Conservation (phyloP, 1,284 basidiomycete genomes). For the Sporisorium graminicola region DNA sequence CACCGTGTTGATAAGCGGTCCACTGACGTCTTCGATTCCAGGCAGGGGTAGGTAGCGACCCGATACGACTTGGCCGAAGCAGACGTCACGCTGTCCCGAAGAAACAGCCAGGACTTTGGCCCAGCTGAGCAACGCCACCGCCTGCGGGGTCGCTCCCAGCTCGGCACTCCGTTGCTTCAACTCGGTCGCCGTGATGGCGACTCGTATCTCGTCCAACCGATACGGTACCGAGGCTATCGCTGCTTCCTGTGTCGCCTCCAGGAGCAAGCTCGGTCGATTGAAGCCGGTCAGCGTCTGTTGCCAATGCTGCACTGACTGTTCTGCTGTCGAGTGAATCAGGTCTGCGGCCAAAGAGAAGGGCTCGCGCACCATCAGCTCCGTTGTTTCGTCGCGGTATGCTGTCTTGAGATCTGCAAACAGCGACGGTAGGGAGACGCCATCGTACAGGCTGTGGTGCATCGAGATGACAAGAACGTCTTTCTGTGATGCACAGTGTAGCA, state of each 20-base stretch:
- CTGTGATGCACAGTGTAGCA: conserved; percentile 7
- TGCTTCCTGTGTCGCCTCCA: too few relatives aligned
- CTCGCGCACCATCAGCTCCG: background rate
- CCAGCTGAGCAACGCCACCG: conserved; percentile 15
- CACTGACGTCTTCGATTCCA: conserved; percentile 25
- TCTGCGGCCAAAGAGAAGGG: conserved; percentile 8
- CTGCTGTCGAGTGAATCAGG: conserved; percentile 3
- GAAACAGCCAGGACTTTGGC: conserved; percentile 14
- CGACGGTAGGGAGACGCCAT: conserved; percentile 20
- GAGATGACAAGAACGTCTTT: conserved; percentile 11
- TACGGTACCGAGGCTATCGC: background rate
- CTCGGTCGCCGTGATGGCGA: background rate
- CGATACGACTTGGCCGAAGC: conserved; percentile 24
- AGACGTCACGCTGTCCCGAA: conserved; percentile 22
- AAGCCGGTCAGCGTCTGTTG: conserved; percentile 1
- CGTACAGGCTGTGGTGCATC: conserved; percentile 30
- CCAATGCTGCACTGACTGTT: conserved; percentile 11
- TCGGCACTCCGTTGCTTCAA: conserved; percentile 10
- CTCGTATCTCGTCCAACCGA: conserved; percentile 4
- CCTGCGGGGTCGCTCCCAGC: conserved; percentile 13
- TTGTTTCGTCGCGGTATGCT: conserved; percentile 4
- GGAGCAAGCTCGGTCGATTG: conserved; percentile 2
- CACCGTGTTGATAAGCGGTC: conserved; percentile 28
- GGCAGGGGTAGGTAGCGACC: conserved; percentile 16
- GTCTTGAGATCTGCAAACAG: conserved; percentile 16